Percentiles rank a stretch among this genome's conserved stretches.
These are phyloP conservation scores for Tricholoma bakamatsutake DNA, from an alignment of 768 basidiomycete genomes.

Conservation along the genomic window DNA sequence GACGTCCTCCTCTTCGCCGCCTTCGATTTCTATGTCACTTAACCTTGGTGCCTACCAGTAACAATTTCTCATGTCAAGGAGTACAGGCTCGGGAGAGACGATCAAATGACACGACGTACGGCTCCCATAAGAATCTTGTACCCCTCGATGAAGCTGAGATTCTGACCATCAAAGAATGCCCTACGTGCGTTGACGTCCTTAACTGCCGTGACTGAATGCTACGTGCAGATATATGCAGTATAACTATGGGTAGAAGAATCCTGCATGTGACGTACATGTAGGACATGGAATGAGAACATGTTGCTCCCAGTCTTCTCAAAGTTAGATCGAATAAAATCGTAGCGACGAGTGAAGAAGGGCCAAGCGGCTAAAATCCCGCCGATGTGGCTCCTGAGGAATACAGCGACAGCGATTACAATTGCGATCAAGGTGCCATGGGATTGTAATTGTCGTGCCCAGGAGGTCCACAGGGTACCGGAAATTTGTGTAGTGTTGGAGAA, in stretches of 20 bases:
- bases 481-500: neutral
- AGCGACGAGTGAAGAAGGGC: neutral
- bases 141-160: constrained; percentile 25
- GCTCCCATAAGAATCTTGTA: constrained; percentile 31
- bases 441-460: neutral
- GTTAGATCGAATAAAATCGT: neutral
- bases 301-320: neutral
- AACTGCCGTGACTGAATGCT: constrained; percentile 21
- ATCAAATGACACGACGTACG: constrained; percentile 6
- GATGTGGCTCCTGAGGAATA: neutral
- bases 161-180: constrained; percentile 24
- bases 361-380: neutral
- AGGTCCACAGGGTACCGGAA: neutral
- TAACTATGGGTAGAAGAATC: neutral
- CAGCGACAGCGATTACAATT: neutral
- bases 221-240: neutral
- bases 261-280: neutral
- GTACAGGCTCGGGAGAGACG: neutral
- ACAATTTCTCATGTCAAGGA: neutral
- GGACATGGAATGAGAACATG: neutral
- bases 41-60: constrained; percentile 14
- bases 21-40: constrained; percentile 17
- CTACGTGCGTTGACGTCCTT: constrained; percentile 25
- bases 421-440: neutral
- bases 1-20: constrained; percentile 8